phyloP scores from a whole-genome alignment of 73 alveolate genomes.

The Paramecium caudatum region DNA sequence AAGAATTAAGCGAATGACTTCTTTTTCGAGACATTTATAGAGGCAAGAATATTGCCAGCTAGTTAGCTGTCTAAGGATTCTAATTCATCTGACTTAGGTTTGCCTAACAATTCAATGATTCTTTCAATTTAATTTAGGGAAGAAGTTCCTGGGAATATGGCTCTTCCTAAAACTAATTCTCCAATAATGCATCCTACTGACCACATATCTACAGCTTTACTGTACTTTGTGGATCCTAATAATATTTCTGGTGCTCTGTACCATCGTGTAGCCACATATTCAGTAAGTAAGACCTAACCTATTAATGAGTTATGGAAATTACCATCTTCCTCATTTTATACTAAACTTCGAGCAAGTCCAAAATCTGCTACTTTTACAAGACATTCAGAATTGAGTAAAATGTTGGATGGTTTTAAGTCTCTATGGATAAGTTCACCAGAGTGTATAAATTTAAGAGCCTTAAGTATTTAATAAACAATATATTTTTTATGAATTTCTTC shows the following conservation, averaged over 20 bases:
- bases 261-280: slow-evolving; percentile 97
- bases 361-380: slow-evolving; percentile 92
- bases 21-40: slow-evolving; percentile 80
- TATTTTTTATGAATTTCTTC: slow-evolving; percentile 93
- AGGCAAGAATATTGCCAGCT: slow-evolving; percentile 85
- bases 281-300: slow-evolving; percentile 86
- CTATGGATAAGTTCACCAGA: slow-evolving; percentile 84
- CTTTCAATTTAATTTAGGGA: slow-evolving; percentile 85
- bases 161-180: slow-evolving; percentile 86
- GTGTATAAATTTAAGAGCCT: slow-evolving; percentile 87
- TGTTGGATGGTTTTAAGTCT: slow-evolving; percentile 93
- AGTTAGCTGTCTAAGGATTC: slow-evolving; percentile 83
- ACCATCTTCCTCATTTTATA: slow-evolving; percentile 83
- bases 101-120: slow-evolving; percentile 86
- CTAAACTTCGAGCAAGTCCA: slow-evolving; percentile 92
- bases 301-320: not conserved
- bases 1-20: slow-evolving; percentile 81
- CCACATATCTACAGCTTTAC: slow-evolving; percentile 97
- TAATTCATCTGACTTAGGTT: slow-evolving; percentile 86
- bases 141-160: slow-evolving; percentile 90
- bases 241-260: slow-evolving; percentile 96
- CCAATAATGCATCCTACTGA: slow-evolving; percentile 94
- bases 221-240: slow-evolving; percentile 91
- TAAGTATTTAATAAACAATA: slow-evolving; percentile 87
- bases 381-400: slow-evolving; percentile 92